Conservation (phyloP, 2,329 filamentous ascomycete species). For the Pseudogymnoascus sp. region DNA sequence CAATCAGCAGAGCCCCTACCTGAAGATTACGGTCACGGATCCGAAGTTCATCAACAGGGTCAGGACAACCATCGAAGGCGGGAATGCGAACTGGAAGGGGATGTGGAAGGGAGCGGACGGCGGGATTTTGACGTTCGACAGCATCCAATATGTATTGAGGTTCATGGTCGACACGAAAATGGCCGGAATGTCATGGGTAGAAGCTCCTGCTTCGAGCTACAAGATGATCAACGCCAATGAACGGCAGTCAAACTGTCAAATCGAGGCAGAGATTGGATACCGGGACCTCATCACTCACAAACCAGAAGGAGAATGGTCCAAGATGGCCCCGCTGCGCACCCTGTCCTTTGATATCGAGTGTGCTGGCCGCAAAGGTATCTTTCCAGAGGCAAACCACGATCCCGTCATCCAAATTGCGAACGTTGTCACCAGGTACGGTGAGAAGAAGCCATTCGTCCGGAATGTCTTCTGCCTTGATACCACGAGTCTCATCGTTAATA, state of each 20-base stretch:
- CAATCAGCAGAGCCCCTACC: conserved; percentile 81
- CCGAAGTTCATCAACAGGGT: conserved; percentile 75
- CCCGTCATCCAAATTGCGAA: conserved; percentile 98
- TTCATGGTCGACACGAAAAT: conserved; percentile 99
- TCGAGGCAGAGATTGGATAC: conserved; percentile 82
- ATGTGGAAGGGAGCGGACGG: conserved; percentile 67
- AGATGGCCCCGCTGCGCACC: conserved; percentile 89
- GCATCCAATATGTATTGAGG: conserved; percentile 84
- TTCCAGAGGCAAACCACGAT: conserved; percentile 84
- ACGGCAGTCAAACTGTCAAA: conserved; percentile 88
- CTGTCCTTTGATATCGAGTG: conserved; percentile 98
- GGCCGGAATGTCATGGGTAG: conserved; percentile 95
- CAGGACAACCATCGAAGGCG: conserved; percentile 64
- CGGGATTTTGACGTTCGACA: conserved; percentile 87
- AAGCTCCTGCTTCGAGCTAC: conserved; percentile 69
- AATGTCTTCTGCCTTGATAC: conserved; percentile 95
- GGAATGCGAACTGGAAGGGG: conserved; percentile 78
- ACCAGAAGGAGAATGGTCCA: conserved; percentile 89
- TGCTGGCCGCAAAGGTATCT: conserved; percentile 93
- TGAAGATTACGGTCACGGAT: conserved; percentile 89
- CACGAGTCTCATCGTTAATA: conserved; percentile 90
- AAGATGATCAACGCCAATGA: conserved; percentile 56
- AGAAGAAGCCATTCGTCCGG: conserved; percentile 87
- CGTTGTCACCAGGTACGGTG: conserved; percentile 87
- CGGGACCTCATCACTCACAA: conserved; percentile 77